A percentile compares a stretch with the other conserved stretches of the same genome.
Evolutionary conservation across 306 rosid genomes (phyloP).

Genomic region (Lathyrus tuberosus): DNA sequence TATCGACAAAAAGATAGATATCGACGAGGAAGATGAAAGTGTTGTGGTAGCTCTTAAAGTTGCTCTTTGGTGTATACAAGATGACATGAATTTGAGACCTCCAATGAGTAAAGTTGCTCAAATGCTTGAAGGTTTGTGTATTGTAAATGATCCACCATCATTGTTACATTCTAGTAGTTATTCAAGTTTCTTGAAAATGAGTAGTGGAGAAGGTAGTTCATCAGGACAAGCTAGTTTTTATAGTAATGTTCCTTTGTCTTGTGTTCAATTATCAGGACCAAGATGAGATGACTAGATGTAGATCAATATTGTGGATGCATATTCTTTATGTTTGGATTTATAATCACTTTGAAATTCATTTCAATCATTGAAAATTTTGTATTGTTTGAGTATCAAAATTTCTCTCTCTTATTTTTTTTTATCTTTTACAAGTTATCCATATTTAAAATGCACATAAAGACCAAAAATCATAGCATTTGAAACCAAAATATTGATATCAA

Average conservation of each 20-base stretch:
- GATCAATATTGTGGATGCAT: not conserved
- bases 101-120: constrained; percentile 83
- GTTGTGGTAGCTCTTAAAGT: constrained; percentile 53
- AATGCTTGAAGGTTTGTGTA: constrained; percentile 82
- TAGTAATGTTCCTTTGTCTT: constrained; percentile 64
- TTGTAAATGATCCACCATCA: constrained; percentile 64
- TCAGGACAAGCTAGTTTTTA: constrained; percentile 70
- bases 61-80: constrained; percentile 90
- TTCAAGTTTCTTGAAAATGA: constrained; percentile 56
- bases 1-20: constrained; percentile 55
- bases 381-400: too few species aligned
- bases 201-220: constrained; percentile 68
- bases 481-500: too few species aligned
- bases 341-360: not conserved
- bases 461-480: too few species aligned
- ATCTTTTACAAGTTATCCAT: too few species aligned
- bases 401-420: too few species aligned
- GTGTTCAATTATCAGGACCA: constrained; percentile 85
- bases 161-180: constrained; percentile 54
- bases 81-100: constrained; percentile 75
- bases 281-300: constrained; percentile 46
- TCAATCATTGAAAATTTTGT: too few species aligned
- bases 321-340: constrained; percentile 2
- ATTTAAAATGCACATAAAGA: too few species aligned
- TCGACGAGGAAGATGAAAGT: constrained; percentile 58